Evolutionary conservation across 1,139 yeast species (phyloP), one percentile per base, ranked within the genome.

Genomic region (Candida sp.): DNA sequence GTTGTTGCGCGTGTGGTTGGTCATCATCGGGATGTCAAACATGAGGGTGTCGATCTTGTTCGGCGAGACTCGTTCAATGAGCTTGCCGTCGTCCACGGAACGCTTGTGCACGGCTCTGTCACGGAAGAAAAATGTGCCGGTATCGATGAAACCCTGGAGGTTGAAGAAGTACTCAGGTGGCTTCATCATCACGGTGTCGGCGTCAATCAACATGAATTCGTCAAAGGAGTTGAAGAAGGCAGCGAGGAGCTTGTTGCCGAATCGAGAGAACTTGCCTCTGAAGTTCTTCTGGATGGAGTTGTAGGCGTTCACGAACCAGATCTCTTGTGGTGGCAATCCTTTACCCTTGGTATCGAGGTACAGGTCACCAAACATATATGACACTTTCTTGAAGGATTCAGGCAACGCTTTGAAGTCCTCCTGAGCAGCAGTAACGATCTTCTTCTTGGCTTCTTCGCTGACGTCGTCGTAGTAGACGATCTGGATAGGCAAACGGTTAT

Each of bases 171-270:
- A 62, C n/a, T 63, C 67, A 2, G 79, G 75, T 1, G 62, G 51
- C 33, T 71, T 65, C 50, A 80, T 63, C 8, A 81, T 63, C 0
- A 80, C 81, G 0, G 79, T 70, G 59, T 83, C 86, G 11, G 80
- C 83, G 60, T 83, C 87, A 42, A 83, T 57, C 22, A 81, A 62
- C 9, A 82, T 66, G 58, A 73, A 69, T 54, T 82, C 85, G 44
- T 73, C 73, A 55, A 82, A 82, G 2, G 84, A 74, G 49, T 74
- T 80, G 64, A 82, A 80, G 25, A 81, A 52, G 17, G 74, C 63
- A 3, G 86, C 84, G 28, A 80, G 56, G 57, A 84, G 69, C 60
- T 83, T 83, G 60, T 81, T 81, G 42, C 78, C 77, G 56, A 68
- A 80, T 1, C 67, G 69, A 12, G 66, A 59, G 51, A 78, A 75